phyloP scores from a whole-genome alignment of 2,329 filamentous ascomycete species.

The Alternaria sp. region DNA sequence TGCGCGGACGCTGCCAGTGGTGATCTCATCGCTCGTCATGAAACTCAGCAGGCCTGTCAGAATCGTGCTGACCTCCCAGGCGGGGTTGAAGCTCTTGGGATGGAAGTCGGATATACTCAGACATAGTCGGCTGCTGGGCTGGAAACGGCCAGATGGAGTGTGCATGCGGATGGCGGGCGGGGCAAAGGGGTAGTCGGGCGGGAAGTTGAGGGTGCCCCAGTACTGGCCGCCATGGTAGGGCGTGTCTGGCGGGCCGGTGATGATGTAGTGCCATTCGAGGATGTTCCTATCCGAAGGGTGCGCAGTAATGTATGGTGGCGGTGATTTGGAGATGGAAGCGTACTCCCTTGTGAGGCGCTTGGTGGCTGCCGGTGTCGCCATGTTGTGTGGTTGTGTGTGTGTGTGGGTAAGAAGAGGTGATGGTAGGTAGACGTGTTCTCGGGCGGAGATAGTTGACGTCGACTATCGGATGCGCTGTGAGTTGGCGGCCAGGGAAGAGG shows the following conservation, averaged over 20 bases:
- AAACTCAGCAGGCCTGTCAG: slow-evolving; percentile 93
- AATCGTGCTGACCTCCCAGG: slow-evolving; percentile 98
- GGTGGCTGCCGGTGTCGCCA: slow-evolving; percentile 53
- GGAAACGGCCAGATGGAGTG: slow-evolving; percentile 94
- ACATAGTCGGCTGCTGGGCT: slow-evolving; percentile 89
- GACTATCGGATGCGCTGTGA: slow-evolving; percentile 3
- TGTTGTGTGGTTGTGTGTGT: slow-evolving; percentile 22
- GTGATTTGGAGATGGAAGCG: slow-evolving; percentile 73
- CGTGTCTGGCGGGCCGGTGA: slow-evolving; percentile 92
- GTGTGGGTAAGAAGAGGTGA: background rate
- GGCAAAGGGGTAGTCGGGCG: slow-evolving; percentile 95
- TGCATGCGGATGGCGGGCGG: slow-evolving; percentile 99
- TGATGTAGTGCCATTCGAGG: slow-evolving; percentile 94
- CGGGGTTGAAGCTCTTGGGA: slow-evolving; percentile 96
- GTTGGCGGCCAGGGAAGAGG: slow-evolving; percentile 11
- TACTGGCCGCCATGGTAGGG: slow-evolving; percentile 96
- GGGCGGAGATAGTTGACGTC: slow-evolving; percentile 8
- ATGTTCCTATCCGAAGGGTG: slow-evolving; percentile 93
- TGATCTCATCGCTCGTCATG: slow-evolving; percentile 99
- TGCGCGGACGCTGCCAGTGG: slow-evolving; percentile 85
- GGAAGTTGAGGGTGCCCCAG: slow-evolving; percentile 96
- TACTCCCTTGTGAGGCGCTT: slow-evolving; percentile 68
- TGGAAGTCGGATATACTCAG: slow-evolving; percentile 98
- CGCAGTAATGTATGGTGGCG: slow-evolving; percentile 86
- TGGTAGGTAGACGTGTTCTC: slow-evolving; percentile 5